A percentile compares a stretch with the other conserved stretches of the same genome.
Evolutionary conservation across 805 yeast genomes (phyloP).

Genomic region (Tetrapisispora nanseiensis): DNA sequence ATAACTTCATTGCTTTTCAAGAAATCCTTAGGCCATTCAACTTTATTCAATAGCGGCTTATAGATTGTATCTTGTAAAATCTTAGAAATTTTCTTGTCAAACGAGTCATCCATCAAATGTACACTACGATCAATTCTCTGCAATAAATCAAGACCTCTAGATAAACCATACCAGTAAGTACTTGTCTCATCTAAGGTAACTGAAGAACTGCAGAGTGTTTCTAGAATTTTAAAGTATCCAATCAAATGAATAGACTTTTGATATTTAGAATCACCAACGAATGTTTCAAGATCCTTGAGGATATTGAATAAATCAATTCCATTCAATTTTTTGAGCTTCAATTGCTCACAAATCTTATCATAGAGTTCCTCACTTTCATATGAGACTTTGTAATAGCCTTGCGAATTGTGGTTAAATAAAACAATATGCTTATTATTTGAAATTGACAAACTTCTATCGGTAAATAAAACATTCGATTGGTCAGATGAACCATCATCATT

Average conservation of each 20-base stretch:
- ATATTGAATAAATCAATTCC: constrained; percentile 24
- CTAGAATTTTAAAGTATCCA: constrained; percentile 23
- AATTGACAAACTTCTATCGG: constrained; percentile 18
- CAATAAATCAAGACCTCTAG: constrained; percentile 21
- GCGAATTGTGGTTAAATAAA: constrained; percentile 15
- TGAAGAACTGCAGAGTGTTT: constrained; percentile 5
- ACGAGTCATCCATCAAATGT: too few relatives aligned
- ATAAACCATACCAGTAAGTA: constrained; percentile 20
- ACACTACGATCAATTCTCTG: constrained; percentile 8
- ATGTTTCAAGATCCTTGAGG: constrained; percentile 27
- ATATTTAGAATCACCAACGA: constrained; percentile 24
- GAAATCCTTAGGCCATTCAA: constrained; percentile 2
- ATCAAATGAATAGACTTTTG: constrained; percentile 21
- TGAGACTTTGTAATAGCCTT: constrained; percentile 41
- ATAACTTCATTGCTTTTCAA: not conserved
- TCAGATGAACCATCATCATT: constrained; percentile 15
- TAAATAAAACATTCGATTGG: constrained; percentile 17
- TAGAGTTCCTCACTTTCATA: constrained; percentile 31
- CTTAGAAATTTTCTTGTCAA: not conserved
- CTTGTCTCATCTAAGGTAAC: not conserved
- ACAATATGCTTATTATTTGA: constrained; percentile 11
- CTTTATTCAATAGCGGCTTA: not conserved
- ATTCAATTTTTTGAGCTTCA: constrained; percentile 16
- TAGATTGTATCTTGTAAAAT: not conserved
- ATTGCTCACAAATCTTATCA: constrained; percentile 15